A percentile compares a stretch with the other conserved stretches of the same genome.
Conservation (phyloP, 2,329 filamentous ascomycete genomes). For the Aspergillus viridinutans region DNA sequence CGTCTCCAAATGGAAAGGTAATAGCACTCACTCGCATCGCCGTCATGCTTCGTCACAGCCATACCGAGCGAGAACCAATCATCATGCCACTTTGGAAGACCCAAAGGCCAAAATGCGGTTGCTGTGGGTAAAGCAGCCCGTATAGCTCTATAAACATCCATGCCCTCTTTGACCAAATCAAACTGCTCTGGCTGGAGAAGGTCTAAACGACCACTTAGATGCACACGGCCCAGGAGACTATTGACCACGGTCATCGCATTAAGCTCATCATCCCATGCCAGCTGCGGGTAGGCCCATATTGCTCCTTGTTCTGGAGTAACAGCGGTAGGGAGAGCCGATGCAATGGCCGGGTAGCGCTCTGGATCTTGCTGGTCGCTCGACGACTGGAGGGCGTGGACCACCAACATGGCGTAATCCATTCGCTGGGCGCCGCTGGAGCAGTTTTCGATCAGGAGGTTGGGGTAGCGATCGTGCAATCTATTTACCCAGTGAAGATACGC, state of each 20-base stretch:
- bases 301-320: constrained; percentile 35
- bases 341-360: constrained; percentile 27
- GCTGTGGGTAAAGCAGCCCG: constrained; percentile 16
- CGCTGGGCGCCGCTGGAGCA: constrained; percentile 36
- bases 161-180: constrained; percentile 24
- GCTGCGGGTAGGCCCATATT: constrained; percentile 36
- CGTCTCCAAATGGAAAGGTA: constrained; percentile 22
- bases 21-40: background rate
- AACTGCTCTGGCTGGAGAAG: constrained; percentile 19
- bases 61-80: constrained; percentile 29
- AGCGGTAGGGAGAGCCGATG: constrained; percentile 29
- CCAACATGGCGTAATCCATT: constrained; percentile 35
- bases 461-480: constrained; percentile 22
- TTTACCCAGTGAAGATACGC: constrained; percentile 32
- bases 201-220: constrained; percentile 30
- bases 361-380: constrained; percentile 38
- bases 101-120: constrained; percentile 32
- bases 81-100: constrained; percentile 30
- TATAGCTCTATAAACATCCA: constrained; percentile 28
- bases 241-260: constrained; percentile 36
- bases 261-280: constrained; percentile 29
- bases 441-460: constrained; percentile 33
- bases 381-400: constrained; percentile 28
- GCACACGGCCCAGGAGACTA: constrained; percentile 28
- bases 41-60: background rate